Evolutionary conservation across 2,329 filamentous ascomycete genomes (phyloP), one percentile per base, ranked within the genome.

Genomic region (Arthrobotrys pseudoclavata): DNA sequence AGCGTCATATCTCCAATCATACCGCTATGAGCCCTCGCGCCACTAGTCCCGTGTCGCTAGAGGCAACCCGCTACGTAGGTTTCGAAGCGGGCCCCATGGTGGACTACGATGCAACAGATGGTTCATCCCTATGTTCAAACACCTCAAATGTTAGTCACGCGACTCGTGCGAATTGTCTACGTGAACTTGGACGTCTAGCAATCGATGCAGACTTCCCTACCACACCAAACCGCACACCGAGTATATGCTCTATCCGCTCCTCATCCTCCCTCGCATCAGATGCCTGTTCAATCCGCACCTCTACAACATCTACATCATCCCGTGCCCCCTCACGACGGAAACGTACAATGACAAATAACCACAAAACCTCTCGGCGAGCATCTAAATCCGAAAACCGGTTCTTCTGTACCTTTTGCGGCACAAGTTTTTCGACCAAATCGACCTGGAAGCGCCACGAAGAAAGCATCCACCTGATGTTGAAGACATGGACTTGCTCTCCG

Each of bases 321-420:
- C 60, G 74, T 5, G 74, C 74, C 1, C 74, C 74, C 2, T 67
- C 60, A 7, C 67, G 74, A 24, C 67, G 74, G 15, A 77, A 77
- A 47, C 67, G 74, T 15, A 70, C 74, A 48, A 77, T 77, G 74
- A 77, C 74, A n/a, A 77, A 77, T 37, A 77, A 53, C 37, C 74
- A 77, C 29, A 77, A 77, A 48, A 13, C 34, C 5, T 50, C 64
- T 13, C 67, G 67, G 34, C 69, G 69, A 15, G 61, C 40, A 34
- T 48, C 74, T 1, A 77, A 77, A 24, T 67, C 74, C 7, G 74
- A 77, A 13, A 77, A 77, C 42, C 60, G 62, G 12, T 77, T 77
- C 53, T 77, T 77, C 53, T 77, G 74, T 24, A 77, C 74, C 3
- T 77, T 77, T 31, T 77, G 74, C 34, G 74, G 74, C n/a, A 77